Evolutionary conservation across 495 filamentous ascomycete genomes (phyloP), one percentile per base, ranked within the genome.

Genomic region (Barbatosphaeria neglecta): DNA sequence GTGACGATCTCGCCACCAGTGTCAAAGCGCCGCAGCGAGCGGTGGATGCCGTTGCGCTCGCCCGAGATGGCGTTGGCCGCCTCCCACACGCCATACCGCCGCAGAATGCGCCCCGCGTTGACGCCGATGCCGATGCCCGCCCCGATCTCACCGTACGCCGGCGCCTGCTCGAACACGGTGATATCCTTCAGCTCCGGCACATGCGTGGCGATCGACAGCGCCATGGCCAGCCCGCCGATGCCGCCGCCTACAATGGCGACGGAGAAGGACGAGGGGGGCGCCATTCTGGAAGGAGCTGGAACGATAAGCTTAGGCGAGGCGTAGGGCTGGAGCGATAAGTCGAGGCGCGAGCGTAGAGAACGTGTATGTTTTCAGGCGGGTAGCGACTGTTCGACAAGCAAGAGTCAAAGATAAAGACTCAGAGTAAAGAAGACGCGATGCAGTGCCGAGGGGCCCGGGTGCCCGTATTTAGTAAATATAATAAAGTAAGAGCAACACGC

Each of bases 31-130:
- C 61, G 50, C 51, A 65, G 50, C 49, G 56, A 45, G 42, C 51
- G 9, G 49, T 58, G 44, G 50, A 57, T 45, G 50, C 60, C 24
- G 37, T 54, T 48, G 49, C 61, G 23, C 28, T 63, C 52, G n/a
- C 54, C 50, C 16, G 54, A 56, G 23, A 59, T 64, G 37, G 55
- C 50, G 51, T 41, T 65, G 28, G 72, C 68, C 6, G 66, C 70
- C 1, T 38, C 28, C 31, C 25, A 44, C 0, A 49, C 41, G 9
- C 47, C 47, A 6, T 25, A 28, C 18, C 41, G 40, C 28, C 43
- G 27, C 17, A 49, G 47, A 8, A 49, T 44, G n/a, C 47, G 41
- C 19, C 41, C 28, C 4, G 47, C 47, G 24, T 49, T 44, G 47
- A 49, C 41, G 10, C 47, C 47, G 16, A 49, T 57, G 20, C 72